Evolutionary conservation across 2,329 filamentous ascomycete species (phyloP).

Genomic region (Neopestalotiopsis sp.): DNA sequence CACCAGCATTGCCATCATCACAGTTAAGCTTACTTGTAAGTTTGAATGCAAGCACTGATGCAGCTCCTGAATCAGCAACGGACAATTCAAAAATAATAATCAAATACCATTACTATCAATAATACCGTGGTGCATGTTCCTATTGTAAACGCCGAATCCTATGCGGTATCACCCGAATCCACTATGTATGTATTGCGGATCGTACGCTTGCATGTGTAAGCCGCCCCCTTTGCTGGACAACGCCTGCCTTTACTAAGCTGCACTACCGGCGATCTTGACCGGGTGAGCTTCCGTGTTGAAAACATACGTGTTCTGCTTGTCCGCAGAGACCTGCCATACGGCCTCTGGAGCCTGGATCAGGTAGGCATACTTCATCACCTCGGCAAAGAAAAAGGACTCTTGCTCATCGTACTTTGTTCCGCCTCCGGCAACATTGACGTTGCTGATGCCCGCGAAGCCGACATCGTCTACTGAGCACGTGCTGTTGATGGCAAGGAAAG

Average conservation of each 20-base stretch:
- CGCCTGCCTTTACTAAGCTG: constrained; percentile 23
- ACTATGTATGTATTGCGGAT: background rate
- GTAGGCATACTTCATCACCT: constrained; percentile 85
- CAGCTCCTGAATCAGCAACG: background rate
- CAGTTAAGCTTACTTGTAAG: background rate
- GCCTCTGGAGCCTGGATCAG: constrained; percentile 70
- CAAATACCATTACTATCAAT: constrained; percentile 6
- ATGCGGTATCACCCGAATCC: background rate
- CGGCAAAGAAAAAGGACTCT: constrained; percentile 88
- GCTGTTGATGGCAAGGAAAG: constrained; percentile 70
- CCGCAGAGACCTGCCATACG: constrained; percentile 52
- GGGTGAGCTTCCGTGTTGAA: constrained; percentile 54
- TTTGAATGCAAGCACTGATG: background rate
- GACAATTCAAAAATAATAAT: background rate
- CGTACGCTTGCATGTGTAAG: background rate
- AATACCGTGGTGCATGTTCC: background rate
- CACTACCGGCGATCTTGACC: constrained; percentile 32
- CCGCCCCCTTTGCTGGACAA: background rate
- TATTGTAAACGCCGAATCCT: background rate
- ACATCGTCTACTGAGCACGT: constrained; percentile 63
- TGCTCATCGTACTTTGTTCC: constrained; percentile 71
- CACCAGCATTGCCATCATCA: background rate
- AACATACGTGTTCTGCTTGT: constrained; percentile 51
- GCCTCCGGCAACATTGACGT: constrained; percentile 70
- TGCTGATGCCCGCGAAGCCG: constrained; percentile 67